A percentile compares a stretch with the other conserved stretches of the same genome.
Evolutionary conservation across 495 filamentous ascomycete genomes (phyloP).

Genomic region (Penicillium bialowiezense): DNA sequence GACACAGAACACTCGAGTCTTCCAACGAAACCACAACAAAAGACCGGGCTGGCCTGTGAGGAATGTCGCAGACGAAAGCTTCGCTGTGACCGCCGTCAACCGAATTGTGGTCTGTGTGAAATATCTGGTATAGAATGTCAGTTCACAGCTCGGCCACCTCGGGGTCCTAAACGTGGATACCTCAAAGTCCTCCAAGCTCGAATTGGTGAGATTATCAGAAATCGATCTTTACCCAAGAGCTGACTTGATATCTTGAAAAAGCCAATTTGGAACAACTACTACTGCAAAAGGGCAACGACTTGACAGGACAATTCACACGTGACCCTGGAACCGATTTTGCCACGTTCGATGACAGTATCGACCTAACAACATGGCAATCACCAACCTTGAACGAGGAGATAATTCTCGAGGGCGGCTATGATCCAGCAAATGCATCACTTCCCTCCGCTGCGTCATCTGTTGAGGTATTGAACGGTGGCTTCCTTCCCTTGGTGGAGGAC

Average conservation of each 20-base stretch:
- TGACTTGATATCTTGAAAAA: too few relatives aligned
- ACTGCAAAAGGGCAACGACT: too few relatives aligned
- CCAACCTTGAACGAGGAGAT: too few relatives aligned
- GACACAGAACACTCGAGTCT: too few relatives aligned
- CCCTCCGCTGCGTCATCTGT: slow-evolving; percentile 34
- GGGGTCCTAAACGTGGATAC: slow-evolving; percentile 49
- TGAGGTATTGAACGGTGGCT: neutral
- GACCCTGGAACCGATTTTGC: too few relatives aligned
- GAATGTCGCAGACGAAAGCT: slow-evolving; percentile 49
- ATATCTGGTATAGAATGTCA: slow-evolving; percentile 40
- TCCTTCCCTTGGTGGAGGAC: neutral
- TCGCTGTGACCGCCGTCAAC: slow-evolving; percentile 46
- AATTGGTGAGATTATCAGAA: slow-evolving; percentile 30
- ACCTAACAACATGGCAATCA: too few relatives aligned
- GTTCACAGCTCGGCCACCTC: slow-evolving; percentile 37
- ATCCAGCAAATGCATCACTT: too few relatives aligned
- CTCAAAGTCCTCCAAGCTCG: slow-evolving; percentile 43
- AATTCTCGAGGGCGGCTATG: too few relatives aligned
- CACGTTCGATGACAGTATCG: too few relatives aligned
- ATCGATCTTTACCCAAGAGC: too few relatives aligned
- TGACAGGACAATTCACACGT: too few relatives aligned
- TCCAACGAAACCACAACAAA: neutral
- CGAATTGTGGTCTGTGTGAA: slow-evolving; percentile 41
- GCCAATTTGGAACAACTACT: too few relatives aligned
- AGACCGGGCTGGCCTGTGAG: slow-evolving; percentile 33